A percentile compares a stretch with the other conserved stretches of the same genome.
These are phyloP conservation scores for Cystofilobasidium bisporidii DNA, from an alignment of 768 basidiomycete genomes.

Conservation along the genomic window DNA sequence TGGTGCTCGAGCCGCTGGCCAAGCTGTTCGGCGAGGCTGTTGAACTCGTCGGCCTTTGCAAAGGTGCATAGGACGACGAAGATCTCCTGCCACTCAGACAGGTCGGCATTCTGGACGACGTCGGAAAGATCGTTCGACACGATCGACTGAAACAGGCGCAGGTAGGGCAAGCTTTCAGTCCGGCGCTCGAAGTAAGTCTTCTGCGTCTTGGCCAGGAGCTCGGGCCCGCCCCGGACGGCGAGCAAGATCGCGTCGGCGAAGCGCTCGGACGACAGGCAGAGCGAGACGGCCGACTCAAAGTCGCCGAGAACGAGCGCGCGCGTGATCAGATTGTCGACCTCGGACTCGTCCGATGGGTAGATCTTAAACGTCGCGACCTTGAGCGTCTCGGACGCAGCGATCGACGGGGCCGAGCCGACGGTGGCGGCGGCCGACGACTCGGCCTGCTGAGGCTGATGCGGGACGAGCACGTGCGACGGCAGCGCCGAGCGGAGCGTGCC, in stretches of 20 bases:
- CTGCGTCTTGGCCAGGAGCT: slow-evolving; percentile 76
- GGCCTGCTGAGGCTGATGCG: slow-evolving; percentile 65
- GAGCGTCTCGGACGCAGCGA: slow-evolving; percentile 56
- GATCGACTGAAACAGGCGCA: slow-evolving; percentile 88
- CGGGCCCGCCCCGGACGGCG: slow-evolving; percentile 80
- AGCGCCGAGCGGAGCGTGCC: slow-evolving; percentile 47
- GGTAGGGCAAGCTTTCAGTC: slow-evolving; percentile 66
- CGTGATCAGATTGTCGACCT: slow-evolving; percentile 77
- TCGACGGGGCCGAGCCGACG: slow-evolving; percentile 79
- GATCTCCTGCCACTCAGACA: slow-evolving; percentile 90
- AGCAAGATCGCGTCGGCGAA: slow-evolving; percentile 92
- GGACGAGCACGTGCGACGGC: slow-evolving; percentile 51
- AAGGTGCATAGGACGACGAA: slow-evolving; percentile 96
- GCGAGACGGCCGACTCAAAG: slow-evolving; percentile 78
- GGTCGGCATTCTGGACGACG: slow-evolving; percentile 89
- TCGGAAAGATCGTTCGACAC: slow-evolving; percentile 85
- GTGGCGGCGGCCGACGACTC: slow-evolving; percentile 94
- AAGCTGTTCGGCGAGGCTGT: slow-evolving; percentile 78
- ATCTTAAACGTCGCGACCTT: slow-evolving; percentile 82
- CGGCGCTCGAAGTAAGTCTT: slow-evolving; percentile 84
- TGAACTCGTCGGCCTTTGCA: slow-evolving; percentile 72
- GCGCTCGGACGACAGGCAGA: slow-evolving; percentile 78
- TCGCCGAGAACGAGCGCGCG: slow-evolving; percentile 94
- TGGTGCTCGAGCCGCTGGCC: slow-evolving; percentile 84
- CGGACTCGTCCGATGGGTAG: slow-evolving; percentile 74